A percentile compares a stretch with the other conserved stretches of the same genome.
phyloP scores from a whole-genome alignment of 768 basidiomycete species.

The Amyloporia xantha region DNA sequence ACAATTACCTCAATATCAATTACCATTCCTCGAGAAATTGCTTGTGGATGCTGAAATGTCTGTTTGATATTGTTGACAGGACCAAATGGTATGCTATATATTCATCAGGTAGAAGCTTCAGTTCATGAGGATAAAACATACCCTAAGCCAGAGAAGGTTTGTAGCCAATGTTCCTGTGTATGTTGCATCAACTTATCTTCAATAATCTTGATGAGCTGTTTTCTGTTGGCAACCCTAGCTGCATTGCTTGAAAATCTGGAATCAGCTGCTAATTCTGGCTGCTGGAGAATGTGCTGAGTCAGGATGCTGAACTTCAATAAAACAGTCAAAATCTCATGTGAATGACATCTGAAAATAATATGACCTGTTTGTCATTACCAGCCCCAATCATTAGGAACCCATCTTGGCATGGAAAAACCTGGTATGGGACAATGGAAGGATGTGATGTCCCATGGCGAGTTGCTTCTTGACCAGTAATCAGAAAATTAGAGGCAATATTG shows the following conservation, averaged over 20 bases:
- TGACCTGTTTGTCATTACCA: conserved; percentile 81
- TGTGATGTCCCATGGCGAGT: conserved; percentile 87
- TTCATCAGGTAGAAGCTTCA: background rate
- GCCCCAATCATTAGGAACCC: conserved; percentile 93
- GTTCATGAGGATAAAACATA: conserved; percentile 30
- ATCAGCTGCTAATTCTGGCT: conserved; percentile 53
- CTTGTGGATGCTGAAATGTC: conserved; percentile 87
- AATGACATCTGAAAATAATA: background rate
- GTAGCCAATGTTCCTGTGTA: conserved; percentile 68
- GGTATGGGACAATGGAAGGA: conserved; percentile 91
- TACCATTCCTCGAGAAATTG: conserved; percentile 65
- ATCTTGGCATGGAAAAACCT: conserved; percentile 81
- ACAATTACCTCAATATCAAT: conserved; percentile 65
- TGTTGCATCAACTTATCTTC: conserved; percentile 49
- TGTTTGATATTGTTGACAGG: conserved; percentile 90
- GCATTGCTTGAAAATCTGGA: conserved; percentile 67
- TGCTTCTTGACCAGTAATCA: conserved; percentile 80
- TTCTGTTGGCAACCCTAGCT: conserved; percentile 69
- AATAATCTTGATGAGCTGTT: conserved; percentile 62
- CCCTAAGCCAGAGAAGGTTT: conserved; percentile 72
- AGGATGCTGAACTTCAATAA: conserved; percentile 63
- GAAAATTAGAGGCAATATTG: conserved; percentile 90
- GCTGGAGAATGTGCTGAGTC: conserved; percentile 52
- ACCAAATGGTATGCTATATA: conserved; percentile 66
- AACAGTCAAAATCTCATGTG: background rate